These are phyloP conservation scores for Colletotrichum musae DNA, from an alignment of 2,329 filamentous ascomycete species.

Conservation along the genomic window DNA sequence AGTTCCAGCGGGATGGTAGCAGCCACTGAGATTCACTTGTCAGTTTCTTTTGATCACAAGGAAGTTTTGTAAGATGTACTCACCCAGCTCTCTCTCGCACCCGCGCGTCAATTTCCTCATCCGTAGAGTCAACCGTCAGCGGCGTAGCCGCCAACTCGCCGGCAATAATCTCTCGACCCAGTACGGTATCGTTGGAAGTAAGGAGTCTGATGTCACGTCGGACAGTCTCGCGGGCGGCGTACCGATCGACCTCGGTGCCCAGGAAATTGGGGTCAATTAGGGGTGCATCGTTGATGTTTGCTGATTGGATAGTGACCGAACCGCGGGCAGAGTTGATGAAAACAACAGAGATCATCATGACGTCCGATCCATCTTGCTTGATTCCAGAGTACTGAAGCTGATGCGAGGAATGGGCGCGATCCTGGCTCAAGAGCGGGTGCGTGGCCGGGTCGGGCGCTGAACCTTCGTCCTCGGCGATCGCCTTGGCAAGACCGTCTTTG, in stretches of 20 bases:
- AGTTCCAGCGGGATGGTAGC: constrained; percentile 50
- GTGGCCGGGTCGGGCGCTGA: constrained; percentile 47
- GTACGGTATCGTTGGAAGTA: constrained; percentile 20
- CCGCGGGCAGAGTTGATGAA: constrained; percentile 47
- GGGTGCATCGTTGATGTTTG: constrained; percentile 41
- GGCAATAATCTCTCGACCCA: constrained; percentile 44
- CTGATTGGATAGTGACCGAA: constrained; percentile 44
- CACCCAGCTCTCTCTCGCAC: constrained; percentile 41
- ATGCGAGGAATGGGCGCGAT: constrained; percentile 24
- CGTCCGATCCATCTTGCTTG: constrained; percentile 7
- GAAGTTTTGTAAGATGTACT: constrained; percentile 43
- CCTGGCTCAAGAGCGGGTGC: constrained; percentile 50
- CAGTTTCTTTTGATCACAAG: constrained; percentile 43
- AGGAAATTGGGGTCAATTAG: constrained; percentile 50
- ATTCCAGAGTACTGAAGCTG: constrained; percentile 20
- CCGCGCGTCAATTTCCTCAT: constrained; percentile 49
- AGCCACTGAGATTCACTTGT: constrained; percentile 49
- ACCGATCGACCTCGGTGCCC: constrained; percentile 49
- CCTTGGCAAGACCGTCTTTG: constrained; percentile 48
- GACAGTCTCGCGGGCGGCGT: constrained; percentile 46
- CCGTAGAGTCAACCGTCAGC: constrained; percentile 43
- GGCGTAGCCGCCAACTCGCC: constrained; percentile 42
- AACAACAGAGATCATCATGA: constrained; percentile 21
- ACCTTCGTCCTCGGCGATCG: constrained; percentile 53
- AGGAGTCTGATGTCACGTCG: constrained; percentile 42